Base-by-base conservation (phyloP, 2,329 filamentous ascomycete genomes). In the Alternaria angustiovoidea region DNA sequence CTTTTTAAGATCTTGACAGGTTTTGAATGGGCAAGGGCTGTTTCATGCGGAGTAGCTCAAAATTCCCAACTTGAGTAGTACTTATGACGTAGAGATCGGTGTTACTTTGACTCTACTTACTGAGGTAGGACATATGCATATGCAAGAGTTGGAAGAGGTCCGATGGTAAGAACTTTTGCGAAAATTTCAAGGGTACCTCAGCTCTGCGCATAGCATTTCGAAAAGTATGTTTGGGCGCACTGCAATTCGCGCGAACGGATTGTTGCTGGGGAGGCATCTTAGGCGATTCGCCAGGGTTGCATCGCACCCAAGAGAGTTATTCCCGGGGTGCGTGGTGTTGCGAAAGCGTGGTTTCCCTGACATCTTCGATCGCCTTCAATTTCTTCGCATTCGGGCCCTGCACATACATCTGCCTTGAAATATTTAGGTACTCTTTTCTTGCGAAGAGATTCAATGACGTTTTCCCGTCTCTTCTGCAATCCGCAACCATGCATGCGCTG, bases 1-100 rank as follows among this genome's bases (percentile, higher is more conserved):
- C 46, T 34, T 49, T 36, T 24, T 14, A 4, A 36, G 30, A 49
- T 38, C 14, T 49, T 49, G 46, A 49, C 46, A 49, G 46, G 46
- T 49, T 49, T 41, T 49, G 36, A 8, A 49, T 36, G 32, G 30
- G 46, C 46, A 36, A 14, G 20, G 46, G 18, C 36, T 49, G 46
- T 49, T 18, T 24, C 39, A 24, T 42, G 46, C 46, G 20, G 20
- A 49, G 30, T 48, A 24, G 20, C 22, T 32, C 20, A 34, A 30
- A 20, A 34, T 16, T 34, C 26, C 11, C 20, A 42, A 18, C 30
- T 36, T 14, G 46, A 49, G 34, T 22, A 18, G 11, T 22, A 3
- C 18, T 5, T 5, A 49, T 49, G 46, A 49, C 46, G 32, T 49
- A 14, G 46, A 49, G 16, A 6, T 20, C 36, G 20, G 18, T 38